Percentiles rank a stretch among this genome's conserved stretches.
These are phyloP conservation scores for Kentomonas sorsogonicus DNA, from an alignment of 208 protist genomes.

Conservation along the genomic window DNA sequence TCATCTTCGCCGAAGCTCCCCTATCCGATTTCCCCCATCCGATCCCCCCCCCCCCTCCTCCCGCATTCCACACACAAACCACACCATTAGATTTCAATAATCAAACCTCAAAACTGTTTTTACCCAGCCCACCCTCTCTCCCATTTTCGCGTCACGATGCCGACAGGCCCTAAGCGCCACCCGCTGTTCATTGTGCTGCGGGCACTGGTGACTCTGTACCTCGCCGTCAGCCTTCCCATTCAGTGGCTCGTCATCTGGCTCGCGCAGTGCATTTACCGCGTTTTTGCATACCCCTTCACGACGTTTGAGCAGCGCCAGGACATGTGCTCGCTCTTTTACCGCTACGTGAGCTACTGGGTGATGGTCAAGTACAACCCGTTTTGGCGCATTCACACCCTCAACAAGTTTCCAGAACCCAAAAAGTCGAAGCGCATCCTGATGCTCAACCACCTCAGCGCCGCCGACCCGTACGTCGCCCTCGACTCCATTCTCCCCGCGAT, in stretches of 20 bases:
- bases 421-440: conserved; percentile 70
- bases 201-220: conserved; percentile 43
- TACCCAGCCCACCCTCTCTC: background rate
- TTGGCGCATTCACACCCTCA: conserved; percentile 62
- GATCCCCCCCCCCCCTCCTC: too few relatives aligned
- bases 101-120: conserved; percentile 1
- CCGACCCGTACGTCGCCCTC: conserved; percentile 74
- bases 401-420: conserved; percentile 56
- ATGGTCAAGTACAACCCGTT: conserved; percentile 78
- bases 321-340: conserved; percentile 75
- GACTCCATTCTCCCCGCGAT: conserved; percentile 64
- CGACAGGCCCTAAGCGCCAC: too few relatives aligned
- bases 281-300: conserved; percentile 57
- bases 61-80: too few relatives aligned
- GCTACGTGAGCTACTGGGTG: conserved; percentile 43
- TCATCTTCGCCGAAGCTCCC: too few relatives aligned
- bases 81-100: conserved; percentile 10
- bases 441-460: conserved; percentile 81
- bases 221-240: conserved; percentile 38
- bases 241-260: conserved; percentile 67
- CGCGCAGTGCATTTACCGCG: conserved; percentile 52
- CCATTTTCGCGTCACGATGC: conserved; percentile 2
- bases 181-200: conserved; percentile 21
- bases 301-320: conserved; percentile 50
- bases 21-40: too few relatives aligned